Evolutionary conservation across 768 basidiomycete species (phyloP).

Genomic region (Lanmaoa pseudosensibilis): DNA sequence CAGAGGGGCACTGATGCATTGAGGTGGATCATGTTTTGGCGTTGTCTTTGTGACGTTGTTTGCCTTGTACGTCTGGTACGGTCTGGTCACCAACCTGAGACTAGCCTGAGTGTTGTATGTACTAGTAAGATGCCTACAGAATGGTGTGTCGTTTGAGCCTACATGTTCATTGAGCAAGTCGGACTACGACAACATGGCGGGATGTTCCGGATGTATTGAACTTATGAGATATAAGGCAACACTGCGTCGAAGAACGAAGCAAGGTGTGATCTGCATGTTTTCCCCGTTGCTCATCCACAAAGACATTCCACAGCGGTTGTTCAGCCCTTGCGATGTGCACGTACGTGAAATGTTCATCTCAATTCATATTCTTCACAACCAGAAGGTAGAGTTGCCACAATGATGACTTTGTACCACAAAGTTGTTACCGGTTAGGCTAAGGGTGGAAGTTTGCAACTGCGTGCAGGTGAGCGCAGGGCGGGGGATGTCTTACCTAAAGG

Average conservation of each 20-base stretch:
- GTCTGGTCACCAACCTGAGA: no score
- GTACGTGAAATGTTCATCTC: no score
- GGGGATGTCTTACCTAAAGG: not conserved
- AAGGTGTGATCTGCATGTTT: not conserved
- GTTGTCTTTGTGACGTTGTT: not conserved
- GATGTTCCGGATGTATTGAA: no score
- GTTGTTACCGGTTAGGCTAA: not conserved
- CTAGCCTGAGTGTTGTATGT: not conserved
- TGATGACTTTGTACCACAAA: no score
- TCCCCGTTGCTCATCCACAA: not conserved
- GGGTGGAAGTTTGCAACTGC: no score
- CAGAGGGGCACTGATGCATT: conserved; percentile 47
- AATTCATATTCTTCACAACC: no score
- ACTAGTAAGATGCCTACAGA: not conserved
- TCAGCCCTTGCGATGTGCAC: no score
- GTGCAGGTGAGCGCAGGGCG: no score
- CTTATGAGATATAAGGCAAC: not conserved
- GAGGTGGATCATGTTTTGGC: not conserved
- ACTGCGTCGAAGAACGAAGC: no score
- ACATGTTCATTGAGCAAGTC: no score
- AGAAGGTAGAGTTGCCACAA: no score
- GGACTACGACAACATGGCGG: no score
- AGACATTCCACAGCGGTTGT: not conserved
- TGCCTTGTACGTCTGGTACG: not conserved
- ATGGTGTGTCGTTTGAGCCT: not conserved